These are phyloP conservation scores for Talaromyces nanjingensis DNA, from an alignment of 495 filamentous ascomycete genomes.

Conservation along the genomic window DNA sequence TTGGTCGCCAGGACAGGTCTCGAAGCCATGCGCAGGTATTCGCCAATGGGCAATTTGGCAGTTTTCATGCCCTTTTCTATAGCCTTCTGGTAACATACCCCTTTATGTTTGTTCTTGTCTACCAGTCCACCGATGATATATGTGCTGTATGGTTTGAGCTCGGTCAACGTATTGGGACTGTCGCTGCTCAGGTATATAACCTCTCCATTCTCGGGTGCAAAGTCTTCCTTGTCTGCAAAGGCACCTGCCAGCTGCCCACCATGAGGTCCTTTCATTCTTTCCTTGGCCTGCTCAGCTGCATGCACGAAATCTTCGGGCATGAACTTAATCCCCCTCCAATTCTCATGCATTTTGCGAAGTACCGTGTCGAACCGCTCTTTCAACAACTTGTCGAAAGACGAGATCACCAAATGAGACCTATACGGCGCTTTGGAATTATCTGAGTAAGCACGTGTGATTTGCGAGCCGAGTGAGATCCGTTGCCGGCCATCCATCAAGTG, in stretches of 20 bases:
- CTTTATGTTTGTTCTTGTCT: slow-evolving; percentile 93
- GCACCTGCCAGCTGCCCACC: slow-evolving; percentile 50
- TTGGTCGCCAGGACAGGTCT: slow-evolving; percentile 83
- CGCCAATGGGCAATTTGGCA: slow-evolving; percentile 84
- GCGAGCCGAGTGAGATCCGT: slow-evolving; percentile 67
- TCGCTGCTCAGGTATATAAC: slow-evolving; percentile 87
- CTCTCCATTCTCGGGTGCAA: slow-evolving; percentile 42
- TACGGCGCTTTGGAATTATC: slow-evolving; percentile 65
- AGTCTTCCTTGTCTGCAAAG: slow-evolving; percentile 36
- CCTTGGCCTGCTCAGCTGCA: slow-evolving; percentile 51
- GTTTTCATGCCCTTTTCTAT: slow-evolving; percentile 68
- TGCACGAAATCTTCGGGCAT: slow-evolving; percentile 61
- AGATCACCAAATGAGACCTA: slow-evolving; percentile 64
- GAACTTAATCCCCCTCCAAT: slow-evolving; percentile 74
- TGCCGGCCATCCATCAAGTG: slow-evolving; percentile 80
- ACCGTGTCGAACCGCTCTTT: slow-evolving; percentile 72
- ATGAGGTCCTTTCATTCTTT: slow-evolving; percentile 46
- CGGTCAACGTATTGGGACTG: slow-evolving; percentile 69
- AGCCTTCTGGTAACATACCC: slow-evolving; percentile 80
- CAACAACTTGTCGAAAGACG: slow-evolving; percentile 68
- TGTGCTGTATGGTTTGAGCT: slow-evolving; percentile 73
- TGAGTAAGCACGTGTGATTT: slow-evolving; percentile 83
- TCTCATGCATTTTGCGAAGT: slow-evolving; percentile 56
- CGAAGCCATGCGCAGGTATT: slow-evolving; percentile 83
- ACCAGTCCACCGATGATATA: slow-evolving; percentile 95